Percentiles rank a stretch among this genome's conserved stretches.
These are phyloP conservation scores for Termitomyces eurrhizus DNA, from an alignment of 768 basidiomycete genomes.

Conservation along the genomic window DNA sequence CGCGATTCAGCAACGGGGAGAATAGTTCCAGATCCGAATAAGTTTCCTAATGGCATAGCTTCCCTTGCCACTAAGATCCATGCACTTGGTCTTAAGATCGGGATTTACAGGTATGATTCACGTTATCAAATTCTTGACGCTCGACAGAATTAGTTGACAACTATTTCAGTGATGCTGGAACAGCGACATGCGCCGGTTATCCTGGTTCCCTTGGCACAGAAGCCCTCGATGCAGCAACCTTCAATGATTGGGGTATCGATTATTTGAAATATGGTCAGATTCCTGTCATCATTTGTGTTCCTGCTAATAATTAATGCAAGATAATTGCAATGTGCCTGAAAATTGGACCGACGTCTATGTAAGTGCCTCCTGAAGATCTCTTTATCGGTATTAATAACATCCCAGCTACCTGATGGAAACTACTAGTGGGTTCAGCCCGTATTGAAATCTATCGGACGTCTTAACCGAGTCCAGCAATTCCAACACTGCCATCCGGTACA, in stretches of 20 bases:
- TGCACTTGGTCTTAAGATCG: conserved; percentile 42
- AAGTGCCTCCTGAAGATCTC: conserved; percentile 11
- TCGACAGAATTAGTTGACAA: neutral
- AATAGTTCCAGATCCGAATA: conserved; percentile 46
- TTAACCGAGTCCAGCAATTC: conserved; percentile 36
- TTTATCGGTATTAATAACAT: conserved; percentile 14
- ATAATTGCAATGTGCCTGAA: conserved; percentile 50
- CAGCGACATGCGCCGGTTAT: conserved; percentile 47
- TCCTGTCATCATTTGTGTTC: neutral
- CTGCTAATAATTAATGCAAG: conserved; percentile 20
- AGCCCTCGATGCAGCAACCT: conserved; percentile 46
- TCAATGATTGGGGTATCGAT: conserved; percentile 51
- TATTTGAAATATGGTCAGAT: conserved; percentile 50
- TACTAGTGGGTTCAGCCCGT: conserved; percentile 40
- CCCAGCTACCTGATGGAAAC: conserved; percentile 32
- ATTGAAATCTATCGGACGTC: neutral
- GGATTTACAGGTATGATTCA: conserved; percentile 42
- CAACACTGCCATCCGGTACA: conserved; percentile 54
- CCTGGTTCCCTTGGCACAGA: conserved; percentile 55
- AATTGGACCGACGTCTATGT: conserved; percentile 46
- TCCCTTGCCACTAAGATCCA: conserved; percentile 42
- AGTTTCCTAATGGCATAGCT: conserved; percentile 51
- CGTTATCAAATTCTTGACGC: neutral
- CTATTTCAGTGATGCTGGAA: conserved; percentile 45
- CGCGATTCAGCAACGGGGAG: conserved; percentile 37